Evolutionary conservation across 768 basidiomycete genomes (phyloP), one percentile per base, ranked within the genome.

Genomic region (Collybia nuda): DNA sequence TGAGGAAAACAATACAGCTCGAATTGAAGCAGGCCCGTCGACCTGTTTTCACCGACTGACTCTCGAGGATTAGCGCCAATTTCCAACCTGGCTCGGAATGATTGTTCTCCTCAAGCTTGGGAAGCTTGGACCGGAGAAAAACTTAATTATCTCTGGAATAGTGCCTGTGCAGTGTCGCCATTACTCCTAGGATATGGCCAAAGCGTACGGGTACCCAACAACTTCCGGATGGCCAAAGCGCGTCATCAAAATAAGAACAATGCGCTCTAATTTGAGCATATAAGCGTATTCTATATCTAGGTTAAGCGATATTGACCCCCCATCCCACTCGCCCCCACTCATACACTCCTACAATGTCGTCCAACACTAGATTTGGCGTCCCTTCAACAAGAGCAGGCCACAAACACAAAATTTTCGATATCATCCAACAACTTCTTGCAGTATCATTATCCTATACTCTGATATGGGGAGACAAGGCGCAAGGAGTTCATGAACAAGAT

Each of bases 211-310:
- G 40, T 3, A 23, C 32, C 7, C 14, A 6, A 23, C 40, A 40
- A n/a, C 6, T n/a, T n/a, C 15, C 17, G 40, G 38, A 40, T 24
- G 48, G 48, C 29, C 48, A 49, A 49, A 41, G 48, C 48, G 22
- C 15, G 39, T 21, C 48, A 42, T 39, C 37, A 39, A 18, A 47
- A 11, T 39, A 37, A 47, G 46, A 47, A 47, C 46, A 47, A 47
- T 47, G 46, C 28, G n/a, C 9, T 11, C 32, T 32, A 32, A 32
- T 26, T 47, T 24, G 6, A 26, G 22, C 7, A 28, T 39, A 32
- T 32, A 39, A 32, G 9, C 39, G 35, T 21, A 38, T 17, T 38
- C n/a, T 8, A 26, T 28, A 39, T 12, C 19, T 47, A 14, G 22
- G 23, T 18, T 22, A 9, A 18, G 19, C 21, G 23, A 4, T 32